Evolutionary conservation across 225 moss, liverwort and hornwort genomes (phyloP), one percentile per base, ranked within the genome.

Genomic region (Pseudisothecium myosuroides): DNA sequence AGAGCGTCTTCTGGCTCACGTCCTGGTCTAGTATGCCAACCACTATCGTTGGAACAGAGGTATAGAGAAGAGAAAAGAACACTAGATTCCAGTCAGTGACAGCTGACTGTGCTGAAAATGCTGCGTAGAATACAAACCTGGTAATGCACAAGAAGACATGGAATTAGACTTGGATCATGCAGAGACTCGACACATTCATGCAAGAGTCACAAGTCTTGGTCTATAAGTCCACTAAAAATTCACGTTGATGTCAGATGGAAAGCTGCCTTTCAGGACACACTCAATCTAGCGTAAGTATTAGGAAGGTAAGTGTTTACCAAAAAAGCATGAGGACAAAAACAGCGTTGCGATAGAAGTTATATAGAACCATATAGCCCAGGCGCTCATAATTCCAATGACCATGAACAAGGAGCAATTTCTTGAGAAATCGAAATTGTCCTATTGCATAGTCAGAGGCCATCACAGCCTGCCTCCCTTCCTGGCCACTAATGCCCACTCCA

Each of bases 371-470:
- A 75, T 95, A 98, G 75, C 95, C 95, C 81, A 98, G 88, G 43
- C 98, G 97, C 47, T 95, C 88, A 87, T 98, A 98, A 79, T 98
- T 98, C 98, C 98, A 98, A 71, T 98, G 98, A 83, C 98, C 98
- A 90, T 98, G 97, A 12, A 97, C 95, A 32, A 98, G 92, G 47
- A 98, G 91, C 82, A 98, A 90, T 67, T 95, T 89, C 90, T 91
- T 95, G 24, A 98, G 89, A 80, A 96, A 98, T 14, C 94, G 94
- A 85, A 98, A 98, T 92, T 97, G 97, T 45, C 97, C 98, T 68
- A 98, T 93, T 60, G 98, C 93, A 85, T 90, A 98, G 86, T 98
- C 98, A 87, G 96, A 97, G 50, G 98, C 98, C 97, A 98, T 97
- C 29, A 98, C 98, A 62, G 98, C 98, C 92, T 98, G 98, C 91